phyloP scores from a whole-genome alignment of 116 monocot species.

The Dioscorea cayenensis region DNA sequence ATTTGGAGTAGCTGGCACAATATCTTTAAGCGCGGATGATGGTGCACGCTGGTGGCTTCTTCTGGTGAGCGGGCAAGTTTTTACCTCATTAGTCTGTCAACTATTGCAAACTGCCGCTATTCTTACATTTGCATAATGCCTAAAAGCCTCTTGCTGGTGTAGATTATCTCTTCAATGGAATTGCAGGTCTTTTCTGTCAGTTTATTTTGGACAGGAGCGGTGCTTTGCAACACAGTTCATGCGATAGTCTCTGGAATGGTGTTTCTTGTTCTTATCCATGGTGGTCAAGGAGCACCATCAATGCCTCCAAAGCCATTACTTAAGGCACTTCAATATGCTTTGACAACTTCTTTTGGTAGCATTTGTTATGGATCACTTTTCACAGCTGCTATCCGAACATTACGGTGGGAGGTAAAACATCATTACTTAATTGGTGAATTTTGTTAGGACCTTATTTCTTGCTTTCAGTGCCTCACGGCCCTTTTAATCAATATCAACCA shows the following conservation, averaged over 20 bases:
- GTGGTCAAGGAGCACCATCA: slow-evolving; percentile 46
- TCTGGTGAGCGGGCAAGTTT: slow-evolving; percentile 99
- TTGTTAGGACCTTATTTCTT: too few species aligned
- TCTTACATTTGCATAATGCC: not conserved
- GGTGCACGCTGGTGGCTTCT: slow-evolving; percentile 92
- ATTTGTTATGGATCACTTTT: slow-evolving; percentile 99
- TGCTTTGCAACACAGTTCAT: slow-evolving; percentile 93
- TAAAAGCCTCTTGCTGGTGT: not conserved
- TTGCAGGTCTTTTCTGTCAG: slow-evolving; percentile 89
- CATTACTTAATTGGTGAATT: not conserved
- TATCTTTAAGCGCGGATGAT: slow-evolving; percentile 58
- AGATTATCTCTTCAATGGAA: not conserved
- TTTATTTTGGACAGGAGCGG: slow-evolving; percentile 99
- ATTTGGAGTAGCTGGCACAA: slow-evolving; percentile 83
- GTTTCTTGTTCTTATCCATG: slow-evolving; percentile 89
- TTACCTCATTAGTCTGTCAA: slow-evolving; percentile 24
- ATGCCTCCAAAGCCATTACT: slow-evolving; percentile 71
- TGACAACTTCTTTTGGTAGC: slow-evolving; percentile 96
- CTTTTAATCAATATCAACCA: not conserved
- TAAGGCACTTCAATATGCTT: slow-evolving; percentile 63
- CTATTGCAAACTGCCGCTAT: not conserved
- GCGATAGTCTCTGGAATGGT: slow-evolving; percentile 97
- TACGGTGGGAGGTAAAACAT: slow-evolving; percentile 84
- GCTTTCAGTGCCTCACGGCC: too few species aligned
- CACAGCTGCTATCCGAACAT: slow-evolving; percentile 91